Evolutionary conservation across 139 green algal species (phyloP).

Genomic region (Chlorella sp.): DNA sequence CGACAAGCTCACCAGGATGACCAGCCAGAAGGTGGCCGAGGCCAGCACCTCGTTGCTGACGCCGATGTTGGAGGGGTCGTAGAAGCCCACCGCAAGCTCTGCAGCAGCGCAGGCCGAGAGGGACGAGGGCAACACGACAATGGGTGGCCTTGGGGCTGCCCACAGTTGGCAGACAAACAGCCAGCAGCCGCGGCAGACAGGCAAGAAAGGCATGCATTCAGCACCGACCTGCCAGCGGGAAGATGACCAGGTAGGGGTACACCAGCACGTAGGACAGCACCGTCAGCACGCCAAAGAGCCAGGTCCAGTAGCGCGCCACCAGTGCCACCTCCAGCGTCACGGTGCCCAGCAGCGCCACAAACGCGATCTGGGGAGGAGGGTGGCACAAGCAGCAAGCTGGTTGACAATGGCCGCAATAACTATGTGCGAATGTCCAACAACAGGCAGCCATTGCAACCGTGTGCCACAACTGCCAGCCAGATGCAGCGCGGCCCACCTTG

Average conservation of each 20-base stretch:
- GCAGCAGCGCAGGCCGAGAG: not conserved
- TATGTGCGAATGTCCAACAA: no score
- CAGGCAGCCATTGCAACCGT: no score
- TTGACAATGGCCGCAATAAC: no score
- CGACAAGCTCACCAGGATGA: slow-evolving; percentile 29
- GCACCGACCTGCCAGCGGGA: slow-evolving; percentile 46
- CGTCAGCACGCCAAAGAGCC: slow-evolving; percentile 57
- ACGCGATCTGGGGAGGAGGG: slow-evolving; percentile 10
- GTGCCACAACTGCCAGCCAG: no score
- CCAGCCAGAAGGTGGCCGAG: slow-evolving; percentile 59
- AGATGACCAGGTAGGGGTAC: slow-evolving; percentile 72
- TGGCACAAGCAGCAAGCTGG: no score
- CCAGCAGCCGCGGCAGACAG: not conserved
- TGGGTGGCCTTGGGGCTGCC: not conserved
- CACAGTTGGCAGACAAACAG: not conserved
- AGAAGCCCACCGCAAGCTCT: slow-evolving; percentile 46
- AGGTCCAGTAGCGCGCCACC: slow-evolving; percentile 75
- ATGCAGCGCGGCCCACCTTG: slow-evolving; percentile 20
- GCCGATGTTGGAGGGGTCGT: slow-evolving; percentile 60
- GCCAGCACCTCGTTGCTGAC: slow-evolving; percentile 45
- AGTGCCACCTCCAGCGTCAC: slow-evolving; percentile 75
- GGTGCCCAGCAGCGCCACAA: slow-evolving; percentile 64
- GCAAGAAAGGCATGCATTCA: not conserved
- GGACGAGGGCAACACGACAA: not conserved
- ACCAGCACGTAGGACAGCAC: slow-evolving; percentile 69